Evolutionary conservation across 345 rosid species (phyloP), one percentile per base, ranked within the genome.

Genomic region (Arabis hirsuta): DNA sequence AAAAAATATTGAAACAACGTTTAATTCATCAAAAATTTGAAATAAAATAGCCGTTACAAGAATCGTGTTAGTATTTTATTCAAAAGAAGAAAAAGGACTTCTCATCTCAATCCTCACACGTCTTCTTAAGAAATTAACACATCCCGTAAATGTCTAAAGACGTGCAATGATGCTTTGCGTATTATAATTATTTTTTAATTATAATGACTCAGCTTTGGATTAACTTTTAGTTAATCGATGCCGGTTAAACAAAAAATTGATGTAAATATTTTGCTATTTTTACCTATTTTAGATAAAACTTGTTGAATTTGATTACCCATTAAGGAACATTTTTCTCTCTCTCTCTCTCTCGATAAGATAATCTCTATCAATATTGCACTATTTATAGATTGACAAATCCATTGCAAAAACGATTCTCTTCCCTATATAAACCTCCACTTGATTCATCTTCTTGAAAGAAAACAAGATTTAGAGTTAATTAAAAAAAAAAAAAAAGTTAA

Each of bases 41-140:
- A 47, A 46, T 34, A 60, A 60, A 42, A 9, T 71, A 71, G 61
- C 75, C 75, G 77, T 73, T 73, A 73, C 71, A 16, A 55, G 57
- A 54, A 39, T 20, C 16, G 53, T 51, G n/a, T 50, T 55, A 5
- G 13, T 46, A 32, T 31, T 32, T 54, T 27, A 50, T 19, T 36
- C 16, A 41, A 19, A 71, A 24, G 26, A 7, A n/a, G 48, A 53
- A 42, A 42, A 54, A 36, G 5, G 38, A 55, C 16, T 44, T 44
- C 1, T 41, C 8, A 6, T 7, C 38, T 22, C 44, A 31, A 51
- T 1, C 5, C 34, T 32, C 44, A 67, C 78, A 74, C 78, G 78
- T 67, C 73, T 59, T 45, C 38, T 39, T 12, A 4, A 48, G 19
- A 47, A 29, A 39, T 38, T 10, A 27, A 41, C 55, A 67, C 67